These are phyloP conservation scores for Kondoa malvinella DNA, from an alignment of 768 basidiomycete species.

Conservation along the genomic window DNA sequence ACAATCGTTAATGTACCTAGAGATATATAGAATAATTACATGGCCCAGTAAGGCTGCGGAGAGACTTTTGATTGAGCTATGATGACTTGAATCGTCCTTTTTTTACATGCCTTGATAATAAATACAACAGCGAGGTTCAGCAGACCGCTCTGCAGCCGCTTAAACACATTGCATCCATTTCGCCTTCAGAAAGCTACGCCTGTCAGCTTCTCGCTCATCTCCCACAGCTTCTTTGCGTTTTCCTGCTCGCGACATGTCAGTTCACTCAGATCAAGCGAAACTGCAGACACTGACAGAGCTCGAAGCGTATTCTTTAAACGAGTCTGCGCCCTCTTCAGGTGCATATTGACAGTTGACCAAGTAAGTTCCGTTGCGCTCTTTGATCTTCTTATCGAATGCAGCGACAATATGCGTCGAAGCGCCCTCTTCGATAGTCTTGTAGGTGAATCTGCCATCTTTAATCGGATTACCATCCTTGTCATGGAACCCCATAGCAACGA, in stretches of 20 bases:
- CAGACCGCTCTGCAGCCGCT: background rate
- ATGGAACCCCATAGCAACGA: background rate
- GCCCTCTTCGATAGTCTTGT: background rate
- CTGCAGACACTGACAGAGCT: background rate
- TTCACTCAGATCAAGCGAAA: background rate
- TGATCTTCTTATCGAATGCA: background rate
- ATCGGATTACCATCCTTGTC: background rate
- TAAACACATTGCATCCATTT: background rate
- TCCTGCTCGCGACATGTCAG: background rate
- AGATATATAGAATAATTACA: too few species aligned
- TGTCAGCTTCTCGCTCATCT: background rate
- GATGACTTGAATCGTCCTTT: too few species aligned
- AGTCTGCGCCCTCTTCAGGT: background rate
- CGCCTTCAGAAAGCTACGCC: background rate
- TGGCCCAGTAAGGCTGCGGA: too few species aligned
- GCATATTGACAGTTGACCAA: background rate
- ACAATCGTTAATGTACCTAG: background rate
- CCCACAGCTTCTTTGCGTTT: background rate
- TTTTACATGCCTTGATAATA: too few species aligned
- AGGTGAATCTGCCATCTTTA: background rate
- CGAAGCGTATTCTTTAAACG: background rate
- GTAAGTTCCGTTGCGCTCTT: background rate
- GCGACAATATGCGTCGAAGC: background rate
- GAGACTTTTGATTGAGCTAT: too few species aligned
- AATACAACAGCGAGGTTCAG: too few species aligned